A percentile compares a stretch with the other conserved stretches of the same genome.
Conservation (phyloP, 805 yeast genomes). For the Lachancea quebecensis region DNA sequence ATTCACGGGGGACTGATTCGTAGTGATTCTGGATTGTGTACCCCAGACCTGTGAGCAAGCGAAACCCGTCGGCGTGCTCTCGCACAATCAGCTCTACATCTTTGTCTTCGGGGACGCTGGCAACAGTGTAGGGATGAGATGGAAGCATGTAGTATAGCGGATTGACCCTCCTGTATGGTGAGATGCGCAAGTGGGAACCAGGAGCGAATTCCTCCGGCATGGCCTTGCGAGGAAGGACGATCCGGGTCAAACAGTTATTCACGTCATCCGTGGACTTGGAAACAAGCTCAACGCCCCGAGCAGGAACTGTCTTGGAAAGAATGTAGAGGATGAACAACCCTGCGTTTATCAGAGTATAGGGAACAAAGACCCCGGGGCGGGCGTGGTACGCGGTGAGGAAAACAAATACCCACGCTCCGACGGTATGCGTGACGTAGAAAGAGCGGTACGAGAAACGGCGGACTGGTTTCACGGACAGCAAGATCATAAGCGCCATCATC, state of each 20-base stretch:
- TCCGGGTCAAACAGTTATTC: conserved; percentile 16
- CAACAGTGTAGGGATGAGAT: conserved; percentile 63
- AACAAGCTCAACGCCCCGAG: conserved; percentile 11
- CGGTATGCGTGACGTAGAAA: conserved; percentile 53
- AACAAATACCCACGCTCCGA: conserved; percentile 41
- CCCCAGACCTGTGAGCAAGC: conserved; percentile 26
- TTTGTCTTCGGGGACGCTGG: conserved; percentile 37
- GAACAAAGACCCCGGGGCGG: conserved; percentile 53
- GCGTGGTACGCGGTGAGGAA: conserved; percentile 53
- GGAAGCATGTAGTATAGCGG: conserved; percentile 46
- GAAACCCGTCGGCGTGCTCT: conserved; percentile 28
- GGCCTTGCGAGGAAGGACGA: conserved; percentile 23
- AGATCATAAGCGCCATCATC: conserved; percentile 32
- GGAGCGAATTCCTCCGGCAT: conserved; percentile 35
- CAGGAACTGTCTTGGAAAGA: conserved; percentile 11
- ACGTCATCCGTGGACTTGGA: conserved; percentile 12
- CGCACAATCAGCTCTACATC: conserved; percentile 40
- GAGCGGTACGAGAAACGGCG: conserved; percentile 43
- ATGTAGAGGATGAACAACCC: conserved; percentile 15
- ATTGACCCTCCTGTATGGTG: conserved; percentile 30
- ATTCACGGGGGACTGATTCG: conserved; percentile 35
- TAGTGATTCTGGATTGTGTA: conserved; percentile 39
- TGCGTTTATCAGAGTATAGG: conserved; percentile 23
- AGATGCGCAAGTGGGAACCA: conserved; percentile 54
- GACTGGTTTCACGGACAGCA: conserved; percentile 43